Evolutionary conservation across 1,284 basidiomycete genomes (phyloP).

Genomic region (Vanrija sp.): DNA sequence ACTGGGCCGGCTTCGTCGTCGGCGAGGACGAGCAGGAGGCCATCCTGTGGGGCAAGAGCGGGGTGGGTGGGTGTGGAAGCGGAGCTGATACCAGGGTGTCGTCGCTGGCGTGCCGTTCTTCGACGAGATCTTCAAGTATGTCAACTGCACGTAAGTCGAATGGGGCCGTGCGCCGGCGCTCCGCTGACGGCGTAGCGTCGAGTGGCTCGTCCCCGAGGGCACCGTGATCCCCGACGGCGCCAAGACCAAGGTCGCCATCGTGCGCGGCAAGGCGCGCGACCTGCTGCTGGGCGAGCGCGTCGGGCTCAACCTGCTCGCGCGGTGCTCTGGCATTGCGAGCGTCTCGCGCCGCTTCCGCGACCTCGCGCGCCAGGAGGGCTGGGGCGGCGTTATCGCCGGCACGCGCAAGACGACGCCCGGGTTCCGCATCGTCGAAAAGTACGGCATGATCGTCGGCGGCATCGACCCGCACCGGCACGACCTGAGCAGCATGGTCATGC

Average conservation of each 20-base stretch:
- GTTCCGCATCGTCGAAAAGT: slow-evolving; percentile 96
- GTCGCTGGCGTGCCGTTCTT: slow-evolving; percentile 96
- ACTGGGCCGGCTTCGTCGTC: slow-evolving; percentile 96
- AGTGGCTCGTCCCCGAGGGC: slow-evolving; percentile 89
- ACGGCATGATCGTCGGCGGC: slow-evolving; percentile 97
- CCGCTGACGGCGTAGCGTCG: slow-evolving; percentile 58
- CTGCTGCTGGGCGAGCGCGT: slow-evolving; percentile 92
- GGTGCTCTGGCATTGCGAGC: slow-evolving; percentile 95
- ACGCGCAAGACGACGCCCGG: slow-evolving; percentile 99
- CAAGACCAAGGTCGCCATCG: slow-evolving; percentile 81
- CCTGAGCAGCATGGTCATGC: slow-evolving; percentile 98
- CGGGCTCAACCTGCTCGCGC: slow-evolving; percentile 86
- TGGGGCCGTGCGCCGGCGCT: neutral
- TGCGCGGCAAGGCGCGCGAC: slow-evolving; percentile 79
- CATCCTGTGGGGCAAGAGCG: slow-evolving; percentile 71
- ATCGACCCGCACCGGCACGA: slow-evolving; percentile 97
- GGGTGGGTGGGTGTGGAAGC: slow-evolving; percentile 26
- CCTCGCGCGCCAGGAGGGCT: slow-evolving; percentile 74
- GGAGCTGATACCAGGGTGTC: slow-evolving; percentile 57
- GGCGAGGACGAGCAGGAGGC: slow-evolving; percentile 85
- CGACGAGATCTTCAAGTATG: slow-evolving; percentile 83
- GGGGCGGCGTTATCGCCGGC: slow-evolving; percentile 84
- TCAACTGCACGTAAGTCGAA: slow-evolving; percentile 76
- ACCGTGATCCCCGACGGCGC: slow-evolving; percentile 63
- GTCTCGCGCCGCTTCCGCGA: slow-evolving; percentile 77